Evolutionary conservation across 2,329 filamentous ascomycete genomes (phyloP).

Genomic region (Plenodomus biglobosus): DNA sequence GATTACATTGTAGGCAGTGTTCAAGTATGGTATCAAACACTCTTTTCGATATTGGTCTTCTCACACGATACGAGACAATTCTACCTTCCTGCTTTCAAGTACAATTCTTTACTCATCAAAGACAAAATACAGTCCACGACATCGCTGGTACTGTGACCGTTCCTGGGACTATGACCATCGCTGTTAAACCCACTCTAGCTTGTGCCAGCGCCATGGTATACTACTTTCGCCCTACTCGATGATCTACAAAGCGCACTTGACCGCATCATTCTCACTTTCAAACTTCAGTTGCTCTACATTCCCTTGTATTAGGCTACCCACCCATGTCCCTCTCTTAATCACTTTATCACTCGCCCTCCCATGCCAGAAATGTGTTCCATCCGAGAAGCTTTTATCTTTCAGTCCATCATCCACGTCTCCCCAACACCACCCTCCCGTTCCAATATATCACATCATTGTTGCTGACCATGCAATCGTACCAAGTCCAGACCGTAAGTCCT

Average conservation of each 20-base stretch:
- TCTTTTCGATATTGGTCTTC: too few species aligned
- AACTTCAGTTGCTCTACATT: constrained; percentile 4
- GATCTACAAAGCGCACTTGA: not conserved
- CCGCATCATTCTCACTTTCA: constrained; percentile 1
- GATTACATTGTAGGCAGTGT: not conserved
- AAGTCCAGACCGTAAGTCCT: not conserved
- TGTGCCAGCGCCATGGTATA: not conserved
- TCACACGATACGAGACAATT: too few species aligned
- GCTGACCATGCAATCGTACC: not conserved
- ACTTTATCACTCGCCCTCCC: not conserved
- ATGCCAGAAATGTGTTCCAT: not conserved
- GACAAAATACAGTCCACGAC: too few species aligned
- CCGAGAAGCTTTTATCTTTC: constrained; percentile 3
- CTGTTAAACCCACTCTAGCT: not conserved
- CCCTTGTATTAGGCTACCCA: constrained; percentile 1
- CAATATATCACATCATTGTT: constrained; percentile 6
- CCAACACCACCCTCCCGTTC: constrained; percentile 11
- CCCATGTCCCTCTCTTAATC: constrained; percentile 3
- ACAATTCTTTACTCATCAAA: too few species aligned
- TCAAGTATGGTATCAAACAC: too few species aligned
- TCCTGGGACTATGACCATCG: too few species aligned
- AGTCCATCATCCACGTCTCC: constrained; percentile 5
- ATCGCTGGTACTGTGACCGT: too few species aligned
- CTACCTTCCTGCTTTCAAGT: too few species aligned
- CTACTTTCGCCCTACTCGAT: too few species aligned